Conservation (phyloP, 2,329 filamentous ascomycete genomes). For the Cryphonectria radicalis region DNA sequence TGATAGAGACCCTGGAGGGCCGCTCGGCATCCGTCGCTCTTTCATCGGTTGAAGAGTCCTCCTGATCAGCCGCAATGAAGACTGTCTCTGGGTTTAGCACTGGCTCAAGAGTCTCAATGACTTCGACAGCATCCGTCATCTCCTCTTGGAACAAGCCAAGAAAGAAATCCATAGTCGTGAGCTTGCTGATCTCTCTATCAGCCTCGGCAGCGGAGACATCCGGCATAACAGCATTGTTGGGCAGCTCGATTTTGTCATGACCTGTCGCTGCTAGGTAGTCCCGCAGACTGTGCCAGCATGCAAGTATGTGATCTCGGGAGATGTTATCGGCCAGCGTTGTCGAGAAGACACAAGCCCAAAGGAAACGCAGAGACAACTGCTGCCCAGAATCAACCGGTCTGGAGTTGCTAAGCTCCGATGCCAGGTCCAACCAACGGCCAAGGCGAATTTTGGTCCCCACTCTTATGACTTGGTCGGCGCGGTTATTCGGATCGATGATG, state of each 20-base stretch:
- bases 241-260: conserved; percentile 59
- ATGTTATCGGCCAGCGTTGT: conserved; percentile 58
- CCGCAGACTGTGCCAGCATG: conserved; percentile 62
- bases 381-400: conserved; percentile 42
- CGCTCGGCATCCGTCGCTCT: conserved; percentile 26
- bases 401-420: conserved; percentile 49
- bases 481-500: conserved; percentile 60
- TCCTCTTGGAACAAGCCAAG: conserved; percentile 85
- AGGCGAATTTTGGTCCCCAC: conserved; percentile 55
- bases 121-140: conserved; percentile 75
- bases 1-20: conserved; percentile 44
- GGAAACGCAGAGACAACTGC: conserved; percentile 54
- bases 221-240: conserved; percentile 88
- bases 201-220: conserved; percentile 82
- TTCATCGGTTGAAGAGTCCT: conserved; percentile 30
- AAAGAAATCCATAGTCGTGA: conserved; percentile 97
- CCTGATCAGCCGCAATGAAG: conserved; percentile 39
- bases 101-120: conserved; percentile 92
- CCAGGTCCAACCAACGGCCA: conserved; percentile 56
- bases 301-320: conserved; percentile 59
- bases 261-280: conserved; percentile 52
- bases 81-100: conserved; percentile 77
- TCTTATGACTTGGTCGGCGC: conserved; percentile 53
- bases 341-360: conserved; percentile 61
- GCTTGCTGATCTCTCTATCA: conserved; percentile 86